Conservation (phyloP, 305 asterid species). For the Ruellia speciosa region DNA sequence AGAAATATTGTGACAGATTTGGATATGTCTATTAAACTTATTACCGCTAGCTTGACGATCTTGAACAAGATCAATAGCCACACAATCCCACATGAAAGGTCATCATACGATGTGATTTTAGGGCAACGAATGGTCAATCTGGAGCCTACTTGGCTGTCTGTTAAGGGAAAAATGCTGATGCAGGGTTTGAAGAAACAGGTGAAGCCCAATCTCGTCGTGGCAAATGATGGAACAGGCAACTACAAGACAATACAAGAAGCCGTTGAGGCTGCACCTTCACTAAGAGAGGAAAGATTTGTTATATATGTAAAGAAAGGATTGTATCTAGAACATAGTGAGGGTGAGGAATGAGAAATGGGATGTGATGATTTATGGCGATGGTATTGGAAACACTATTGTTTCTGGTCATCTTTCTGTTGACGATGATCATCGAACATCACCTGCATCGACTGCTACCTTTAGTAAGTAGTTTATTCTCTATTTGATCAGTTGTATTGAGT, state of each 20-base stretch:
- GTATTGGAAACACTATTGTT: conserved; percentile 24
- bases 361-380: conserved; percentile 31
- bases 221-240: conserved; percentile 27
- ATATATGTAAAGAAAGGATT: conserved; percentile 29
- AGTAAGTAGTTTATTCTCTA: conserved; percentile 13
- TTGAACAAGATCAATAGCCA: conserved; percentile 5
- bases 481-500: too few species aligned
- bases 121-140: not conserved
- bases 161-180: not conserved
- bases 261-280: conserved; percentile 20
- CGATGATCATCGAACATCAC: conserved; percentile 20
- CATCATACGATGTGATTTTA: not conserved
- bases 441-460: conserved; percentile 28
- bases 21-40: conserved; percentile 14
- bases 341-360: conserved; percentile 24
- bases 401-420: conserved; percentile 15
- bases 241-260: conserved; percentile 23
- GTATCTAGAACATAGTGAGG: conserved; percentile 26
- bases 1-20: conserved; percentile 1
- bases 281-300: conserved; percentile 19
- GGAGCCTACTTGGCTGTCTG: conserved; percentile 16
- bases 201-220: conserved; percentile 25
- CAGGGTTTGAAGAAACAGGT: not conserved
- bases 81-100: not conserved
- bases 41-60: conserved; percentile 21